phyloP scores from a whole-genome alignment of 2,329 filamentous ascomycete species.

The Hypoxylon sp. region DNA sequence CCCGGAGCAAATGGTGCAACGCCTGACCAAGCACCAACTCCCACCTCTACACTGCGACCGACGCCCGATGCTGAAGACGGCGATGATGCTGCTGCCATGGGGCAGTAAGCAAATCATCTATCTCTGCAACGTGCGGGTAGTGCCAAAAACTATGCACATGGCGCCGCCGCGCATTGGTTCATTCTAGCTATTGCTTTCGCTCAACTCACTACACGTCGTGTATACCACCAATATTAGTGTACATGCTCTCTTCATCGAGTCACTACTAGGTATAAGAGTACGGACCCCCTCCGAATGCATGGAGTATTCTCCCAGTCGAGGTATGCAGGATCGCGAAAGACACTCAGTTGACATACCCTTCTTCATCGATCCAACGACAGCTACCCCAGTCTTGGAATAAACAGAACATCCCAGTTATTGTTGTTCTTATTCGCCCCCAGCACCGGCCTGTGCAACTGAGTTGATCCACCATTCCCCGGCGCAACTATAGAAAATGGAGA shows the following conservation, averaged over 20 bases:
- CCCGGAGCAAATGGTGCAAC: constrained; percentile 23
- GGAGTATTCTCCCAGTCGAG: not conserved
- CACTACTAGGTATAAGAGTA: not conserved
- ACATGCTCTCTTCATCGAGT: not conserved
- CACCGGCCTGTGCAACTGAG: not conserved
- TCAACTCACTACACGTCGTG: not conserved
- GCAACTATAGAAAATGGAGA: not conserved
- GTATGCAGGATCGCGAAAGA: not conserved
- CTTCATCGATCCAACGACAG: not conserved
- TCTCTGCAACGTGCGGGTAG: not conserved
- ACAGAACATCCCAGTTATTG: not conserved
- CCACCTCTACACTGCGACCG: constrained; percentile 6
- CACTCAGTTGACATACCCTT: not conserved
- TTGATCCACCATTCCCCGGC: not conserved
- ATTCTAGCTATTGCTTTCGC: constrained; percentile 2
- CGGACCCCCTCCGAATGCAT: not conserved
- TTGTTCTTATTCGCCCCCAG: too few species aligned
- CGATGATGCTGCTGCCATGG: constrained; percentile 13
- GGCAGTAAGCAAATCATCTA: constrained; percentile 7
- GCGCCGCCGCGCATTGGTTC: not conserved
- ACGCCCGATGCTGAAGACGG: constrained; percentile 2
- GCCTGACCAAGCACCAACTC: constrained; percentile 32
- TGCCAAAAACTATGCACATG: not conserved
- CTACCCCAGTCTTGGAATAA: not conserved
- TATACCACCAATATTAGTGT: not conserved